Evolutionary conservation across 352 stramenopile species (phyloP).

Genomic region (Phytopythium vexans): DNA sequence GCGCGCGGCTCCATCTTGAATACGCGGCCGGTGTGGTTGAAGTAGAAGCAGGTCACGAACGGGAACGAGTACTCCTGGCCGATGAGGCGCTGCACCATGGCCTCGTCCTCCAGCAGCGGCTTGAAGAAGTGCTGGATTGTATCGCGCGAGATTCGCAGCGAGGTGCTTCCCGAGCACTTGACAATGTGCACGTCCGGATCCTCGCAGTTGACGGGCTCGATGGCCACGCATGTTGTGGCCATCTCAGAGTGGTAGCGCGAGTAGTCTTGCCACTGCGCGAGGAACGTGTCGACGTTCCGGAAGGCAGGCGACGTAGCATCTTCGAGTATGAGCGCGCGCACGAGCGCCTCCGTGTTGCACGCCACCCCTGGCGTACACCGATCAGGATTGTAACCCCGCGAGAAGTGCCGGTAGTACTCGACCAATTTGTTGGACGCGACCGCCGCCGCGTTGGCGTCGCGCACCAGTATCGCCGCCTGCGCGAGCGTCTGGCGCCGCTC

Average conservation of each 20-base stretch:
- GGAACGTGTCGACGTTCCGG: slow-evolving; percentile 42
- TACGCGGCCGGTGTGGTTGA: slow-evolving; percentile 42
- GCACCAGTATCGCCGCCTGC: slow-evolving; percentile 36
- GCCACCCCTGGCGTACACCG: slow-evolving; percentile 7
- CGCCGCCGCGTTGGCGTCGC: slow-evolving; percentile 34
- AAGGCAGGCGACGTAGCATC: slow-evolving; percentile 54
- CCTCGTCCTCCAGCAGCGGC: slow-evolving; percentile 46
- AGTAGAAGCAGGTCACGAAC: slow-evolving; percentile 53
- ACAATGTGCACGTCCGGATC: slow-evolving; percentile 30
- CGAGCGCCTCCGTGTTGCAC: slow-evolving; percentile 23
- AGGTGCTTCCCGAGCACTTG: slow-evolving; percentile 36
- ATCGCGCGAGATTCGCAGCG: slow-evolving; percentile 54
- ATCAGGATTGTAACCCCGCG: slow-evolving; percentile 36
- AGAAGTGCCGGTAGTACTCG: slow-evolving; percentile 51
- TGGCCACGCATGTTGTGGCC: slow-evolving; percentile 20
- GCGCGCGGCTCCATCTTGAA: slow-evolving; percentile 52
- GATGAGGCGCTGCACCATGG: slow-evolving; percentile 60
- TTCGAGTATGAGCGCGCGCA: slow-evolving; percentile 46
- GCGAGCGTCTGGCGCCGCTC: slow-evolving; percentile 43
- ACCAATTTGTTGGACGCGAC: slow-evolving; percentile 37
- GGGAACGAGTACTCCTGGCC: slow-evolving; percentile 55
- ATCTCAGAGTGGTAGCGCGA: slow-evolving; percentile 55
- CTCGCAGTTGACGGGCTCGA: slow-evolving; percentile 34
- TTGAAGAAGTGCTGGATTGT: slow-evolving; percentile 69
- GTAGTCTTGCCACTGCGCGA: slow-evolving; percentile 59